These are phyloP conservation scores for Lathyrus aphaca DNA, from an alignment of 306 rosid genomes.

Conservation along the genomic window DNA sequence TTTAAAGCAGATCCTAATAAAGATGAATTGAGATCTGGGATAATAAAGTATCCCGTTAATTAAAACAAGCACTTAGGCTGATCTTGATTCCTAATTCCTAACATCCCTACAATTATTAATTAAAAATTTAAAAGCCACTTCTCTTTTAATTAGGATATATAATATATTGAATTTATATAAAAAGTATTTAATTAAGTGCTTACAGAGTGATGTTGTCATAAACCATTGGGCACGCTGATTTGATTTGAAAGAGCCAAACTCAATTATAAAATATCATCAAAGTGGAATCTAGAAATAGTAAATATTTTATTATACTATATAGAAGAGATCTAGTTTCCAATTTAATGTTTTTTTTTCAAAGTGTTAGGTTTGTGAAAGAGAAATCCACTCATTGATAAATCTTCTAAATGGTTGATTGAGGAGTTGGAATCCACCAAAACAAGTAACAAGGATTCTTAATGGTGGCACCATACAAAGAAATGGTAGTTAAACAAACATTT, in stretches of 20 bases:
- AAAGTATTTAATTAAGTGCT: slow-evolving; percentile 36
- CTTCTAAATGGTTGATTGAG: slow-evolving; percentile 65
- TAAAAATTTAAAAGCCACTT: slow-evolving; percentile 35
- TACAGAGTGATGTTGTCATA: slow-evolving; percentile 43
- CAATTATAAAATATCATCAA: slow-evolving; percentile 39
- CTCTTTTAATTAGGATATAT: slow-evolving; percentile 32
- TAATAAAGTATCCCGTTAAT: slow-evolving; percentile 33
- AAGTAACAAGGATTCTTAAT: slow-evolving; percentile 55
- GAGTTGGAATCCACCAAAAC: slow-evolving; percentile 98
- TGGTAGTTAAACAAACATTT: too few species aligned
- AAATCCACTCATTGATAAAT: slow-evolving; percentile 72
- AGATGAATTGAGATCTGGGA: slow-evolving; percentile 42
- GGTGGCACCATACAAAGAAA: slow-evolving; percentile 45
- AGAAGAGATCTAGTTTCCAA: slow-evolving; percentile 44
- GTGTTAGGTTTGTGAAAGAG: slow-evolving; percentile 87
- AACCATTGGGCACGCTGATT: slow-evolving; percentile 63
- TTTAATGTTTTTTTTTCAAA: slow-evolving; percentile 54
- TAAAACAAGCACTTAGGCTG: slow-evolving; percentile 36
- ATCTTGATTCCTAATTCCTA: slow-evolving; percentile 44
- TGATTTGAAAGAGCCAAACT: slow-evolving; percentile 61
- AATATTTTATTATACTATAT: slow-evolving; percentile 33
- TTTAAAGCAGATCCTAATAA: slow-evolving; percentile 35
- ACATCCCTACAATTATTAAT: slow-evolving; percentile 32
- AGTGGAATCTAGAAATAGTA: slow-evolving; percentile 47
- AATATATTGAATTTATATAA: slow-evolving; percentile 1